Base-by-base conservation (phyloP, 805 yeast genomes). In the Torulaspora franciscae region DNA sequence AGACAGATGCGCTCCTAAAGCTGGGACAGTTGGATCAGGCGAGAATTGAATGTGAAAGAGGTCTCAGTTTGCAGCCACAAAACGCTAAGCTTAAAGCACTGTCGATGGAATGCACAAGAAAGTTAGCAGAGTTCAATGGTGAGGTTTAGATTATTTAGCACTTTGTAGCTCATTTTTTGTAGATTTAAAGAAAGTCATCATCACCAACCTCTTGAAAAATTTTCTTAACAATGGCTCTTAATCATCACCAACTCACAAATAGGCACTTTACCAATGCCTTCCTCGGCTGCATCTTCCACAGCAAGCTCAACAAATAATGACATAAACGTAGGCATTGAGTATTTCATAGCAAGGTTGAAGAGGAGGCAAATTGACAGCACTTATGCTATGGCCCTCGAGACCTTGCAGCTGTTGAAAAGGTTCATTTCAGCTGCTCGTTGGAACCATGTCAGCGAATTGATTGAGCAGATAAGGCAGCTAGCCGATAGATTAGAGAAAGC, bases 381-480 rank as follows among this genome's bases (percentile, higher is more conserved):
- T 10, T 83, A 82, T 54, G 74, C 73, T 13, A 85, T 88, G 36
- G 97, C 98, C 0, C 71, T 87, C 29, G 93, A 85, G 43, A 86
- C 96, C 6, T 83, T 96, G 14, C 95, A 88, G 55, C 70, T 91
- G 40, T 66, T 93, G 50, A 83, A 87, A 79, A 77, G 96, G 63
- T 93, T 88, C 41, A 81, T 89, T 15, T 87, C 97, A 0, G 85
- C 85, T 9, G 86, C 93, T 1, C 74, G 96, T 61, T 93, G 98
- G 98, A 72, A 78, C 40, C 78, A 79, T 46, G 78, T 87, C 8
- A 81, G 78, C 47, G 88, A 85, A 49, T 72, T 91, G 50, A 81
- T 91, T 23, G 66, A 66, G 13, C 79, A 84, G 47, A 79, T 91
- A 53, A 79, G 95, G 56, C 71, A 73, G 44, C 77, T 90, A 14